Percentiles rank a stretch among this genome's conserved stretches.
These are phyloP conservation scores for Didymella glomerata DNA, from an alignment of 2,329 filamentous ascomycete species.

Conservation along the genomic window DNA sequence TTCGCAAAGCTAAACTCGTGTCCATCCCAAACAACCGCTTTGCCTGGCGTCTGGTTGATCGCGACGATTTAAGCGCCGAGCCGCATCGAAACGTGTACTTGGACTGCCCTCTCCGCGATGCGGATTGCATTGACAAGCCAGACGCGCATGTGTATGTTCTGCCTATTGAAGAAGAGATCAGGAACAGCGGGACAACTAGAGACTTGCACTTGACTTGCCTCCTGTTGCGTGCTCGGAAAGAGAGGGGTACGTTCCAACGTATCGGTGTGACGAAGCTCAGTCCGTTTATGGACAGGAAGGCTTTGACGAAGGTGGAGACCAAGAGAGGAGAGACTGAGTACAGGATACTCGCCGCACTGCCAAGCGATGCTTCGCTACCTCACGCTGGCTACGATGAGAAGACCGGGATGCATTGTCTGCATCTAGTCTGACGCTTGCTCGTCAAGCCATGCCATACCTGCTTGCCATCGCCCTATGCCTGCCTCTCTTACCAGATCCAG, in stretches of 20 bases:
- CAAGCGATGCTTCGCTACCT: neutral
- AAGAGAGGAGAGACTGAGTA: neutral
- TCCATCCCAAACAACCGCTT: neutral
- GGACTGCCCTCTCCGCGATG: slow-evolving; percentile 22
- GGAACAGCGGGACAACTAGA: no score
- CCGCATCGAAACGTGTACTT: slow-evolving; percentile 21
- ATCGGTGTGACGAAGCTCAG: slow-evolving; percentile 8
- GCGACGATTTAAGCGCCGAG: slow-evolving; percentile 8
- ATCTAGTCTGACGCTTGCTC: no score
- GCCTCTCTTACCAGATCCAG: no score
- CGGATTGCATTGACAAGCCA: slow-evolving; percentile 10
- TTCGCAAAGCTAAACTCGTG: neutral
- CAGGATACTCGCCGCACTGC: neutral
- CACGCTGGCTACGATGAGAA: neutral
- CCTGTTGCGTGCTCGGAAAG: neutral
- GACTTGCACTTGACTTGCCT: slow-evolving; percentile 2
- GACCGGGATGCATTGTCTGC: no score
- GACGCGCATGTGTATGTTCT: slow-evolving; percentile 2
- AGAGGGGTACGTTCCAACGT: neutral
- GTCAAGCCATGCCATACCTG: no score
- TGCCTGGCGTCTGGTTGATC: slow-evolving; percentile 4
- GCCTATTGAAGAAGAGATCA: no score
- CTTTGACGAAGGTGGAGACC: neutral
- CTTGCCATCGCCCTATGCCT: no score
- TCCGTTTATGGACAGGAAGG: neutral